phyloP scores from a whole-genome alignment of 2,329 filamentous ascomycete genomes.

The Truncatella angustata region DNA sequence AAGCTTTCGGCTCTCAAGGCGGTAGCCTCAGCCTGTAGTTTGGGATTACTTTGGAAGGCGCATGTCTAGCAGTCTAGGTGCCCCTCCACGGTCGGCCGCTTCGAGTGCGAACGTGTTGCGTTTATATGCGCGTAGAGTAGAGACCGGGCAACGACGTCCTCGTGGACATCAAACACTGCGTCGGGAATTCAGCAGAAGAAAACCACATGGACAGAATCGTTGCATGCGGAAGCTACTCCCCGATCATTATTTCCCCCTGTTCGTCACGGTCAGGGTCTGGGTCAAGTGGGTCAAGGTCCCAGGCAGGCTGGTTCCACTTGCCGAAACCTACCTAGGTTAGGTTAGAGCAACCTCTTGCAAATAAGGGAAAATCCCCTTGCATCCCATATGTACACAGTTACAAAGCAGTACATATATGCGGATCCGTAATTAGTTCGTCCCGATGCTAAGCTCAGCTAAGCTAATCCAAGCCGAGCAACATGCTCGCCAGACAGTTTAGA shows the following conservation, averaged over 20 bases:
- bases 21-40: constrained; percentile 1
- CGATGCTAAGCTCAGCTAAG: too few relatives aligned
- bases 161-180: not conserved
- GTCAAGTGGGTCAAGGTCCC: too few relatives aligned
- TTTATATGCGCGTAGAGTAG: not conserved
- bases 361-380: not conserved
- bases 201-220: not conserved
- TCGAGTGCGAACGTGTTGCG: not conserved
- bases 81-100: not conserved
- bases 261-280: not conserved
- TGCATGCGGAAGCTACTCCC: not conserved
- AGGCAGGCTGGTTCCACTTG: not conserved
- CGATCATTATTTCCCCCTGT: not conserved
- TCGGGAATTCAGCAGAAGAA: not conserved
- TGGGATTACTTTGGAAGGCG: not conserved
- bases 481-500: too few relatives aligned
- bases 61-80: too few relatives aligned
- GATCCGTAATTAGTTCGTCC: too few relatives aligned
- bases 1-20: not conserved
- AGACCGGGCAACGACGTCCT: not conserved
- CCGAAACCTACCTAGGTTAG: not conserved
- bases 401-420: too few relatives aligned
- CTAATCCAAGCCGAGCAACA: too few relatives aligned
- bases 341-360: not conserved
- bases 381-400: not conserved